phyloP scores from a whole-genome alignment of 805 yeast genomes.

The Candida arabinofermentans region DNA sequence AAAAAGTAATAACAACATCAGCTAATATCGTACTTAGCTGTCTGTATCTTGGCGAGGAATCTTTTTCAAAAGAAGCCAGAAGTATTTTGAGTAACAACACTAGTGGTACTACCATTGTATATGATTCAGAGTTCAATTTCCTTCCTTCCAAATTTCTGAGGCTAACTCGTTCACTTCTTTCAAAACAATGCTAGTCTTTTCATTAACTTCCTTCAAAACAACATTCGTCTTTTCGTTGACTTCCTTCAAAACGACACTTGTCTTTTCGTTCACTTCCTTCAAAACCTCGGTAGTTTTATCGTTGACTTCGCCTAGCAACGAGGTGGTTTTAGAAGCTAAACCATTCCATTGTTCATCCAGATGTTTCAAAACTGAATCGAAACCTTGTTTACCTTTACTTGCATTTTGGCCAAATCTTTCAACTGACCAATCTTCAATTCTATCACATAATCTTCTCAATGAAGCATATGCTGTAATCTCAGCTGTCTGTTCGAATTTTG shows the following conservation, averaged over 20 bases:
- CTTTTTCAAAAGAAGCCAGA: no score
- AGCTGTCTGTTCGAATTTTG: conserved; percentile 77
- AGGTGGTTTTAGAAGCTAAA: conserved; percentile 22
- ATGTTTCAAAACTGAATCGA: conserved; percentile 68
- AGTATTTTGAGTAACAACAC: no score
- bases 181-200: conserved; percentile 12
- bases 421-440: conserved; percentile 89
- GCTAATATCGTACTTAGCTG: no score
- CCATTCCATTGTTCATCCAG: conserved; percentile 37
- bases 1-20: no score
- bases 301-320: conserved; percentile 22
- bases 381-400: conserved; percentile 72
- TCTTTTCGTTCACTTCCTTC: conserved; percentile 23
- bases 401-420: conserved; percentile 90
- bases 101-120: no score
- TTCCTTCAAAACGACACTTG: conserved; percentile 15
- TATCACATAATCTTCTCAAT: conserved; percentile 65
- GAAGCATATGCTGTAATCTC: conserved; percentile 83
- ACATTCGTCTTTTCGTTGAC: conserved; percentile 17
- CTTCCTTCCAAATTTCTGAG: conserved; percentile 8
- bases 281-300: conserved; percentile 23
- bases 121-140: no score
- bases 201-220: conserved; percentile 16
- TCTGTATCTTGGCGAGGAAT: no score
- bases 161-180: conserved; percentile 12